A percentile compares a stretch with the other conserved stretches of the same genome.
phyloP scores from a whole-genome alignment of 1,284 basidiomycete species.

The Melampsora abietis-canadensis region DNA sequence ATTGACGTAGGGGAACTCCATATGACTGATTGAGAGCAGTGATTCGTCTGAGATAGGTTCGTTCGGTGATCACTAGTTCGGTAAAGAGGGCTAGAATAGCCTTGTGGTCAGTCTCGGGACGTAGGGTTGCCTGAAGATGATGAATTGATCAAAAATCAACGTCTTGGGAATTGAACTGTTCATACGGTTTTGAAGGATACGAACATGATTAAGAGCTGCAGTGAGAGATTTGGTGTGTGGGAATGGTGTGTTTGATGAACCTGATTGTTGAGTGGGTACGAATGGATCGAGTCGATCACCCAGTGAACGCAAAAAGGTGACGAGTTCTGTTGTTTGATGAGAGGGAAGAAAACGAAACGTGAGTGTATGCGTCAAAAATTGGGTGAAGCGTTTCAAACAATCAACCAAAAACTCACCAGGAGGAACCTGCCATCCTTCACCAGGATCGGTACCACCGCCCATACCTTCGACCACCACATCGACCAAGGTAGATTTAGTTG shows the following conservation, averaged over 20 bases:
- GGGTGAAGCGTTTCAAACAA: not conserved
- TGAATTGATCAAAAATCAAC: not conserved
- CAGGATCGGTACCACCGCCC: slow-evolving; percentile 35
- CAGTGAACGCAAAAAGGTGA: slow-evolving; percentile 36
- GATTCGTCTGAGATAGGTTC: slow-evolving; percentile 70
- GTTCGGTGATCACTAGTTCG: slow-evolving; percentile 72
- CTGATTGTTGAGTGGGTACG: slow-evolving; percentile 14
- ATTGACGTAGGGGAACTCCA: slow-evolving; percentile 30
- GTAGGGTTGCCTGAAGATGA: slow-evolving; percentile 23
- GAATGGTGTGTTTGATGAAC: not conserved
- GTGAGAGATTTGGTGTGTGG: slow-evolving; percentile 37
- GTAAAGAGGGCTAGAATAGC: slow-evolving; percentile 55
- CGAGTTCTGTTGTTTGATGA: slow-evolving; percentile 21
- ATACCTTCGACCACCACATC: slow-evolving; percentile 44
- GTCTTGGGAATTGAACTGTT: not conserved
- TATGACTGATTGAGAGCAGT: slow-evolving; percentile 62
- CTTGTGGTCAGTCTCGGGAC: slow-evolving; percentile 23
- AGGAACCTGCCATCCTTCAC: slow-evolving; percentile 42
- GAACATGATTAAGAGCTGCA: slow-evolving; percentile 40
- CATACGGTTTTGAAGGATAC: not conserved
- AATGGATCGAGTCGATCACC: slow-evolving; percentile 38
- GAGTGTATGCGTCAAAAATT: not conserved
- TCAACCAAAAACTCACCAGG: slow-evolving; percentile 20
- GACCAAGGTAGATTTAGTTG: slow-evolving; percentile 28
- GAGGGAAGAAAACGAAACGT: not conserved